These are phyloP conservation scores for Xylaria bambusicola DNA, from an alignment of 495 filamentous ascomycete genomes.

Conservation along the genomic window DNA sequence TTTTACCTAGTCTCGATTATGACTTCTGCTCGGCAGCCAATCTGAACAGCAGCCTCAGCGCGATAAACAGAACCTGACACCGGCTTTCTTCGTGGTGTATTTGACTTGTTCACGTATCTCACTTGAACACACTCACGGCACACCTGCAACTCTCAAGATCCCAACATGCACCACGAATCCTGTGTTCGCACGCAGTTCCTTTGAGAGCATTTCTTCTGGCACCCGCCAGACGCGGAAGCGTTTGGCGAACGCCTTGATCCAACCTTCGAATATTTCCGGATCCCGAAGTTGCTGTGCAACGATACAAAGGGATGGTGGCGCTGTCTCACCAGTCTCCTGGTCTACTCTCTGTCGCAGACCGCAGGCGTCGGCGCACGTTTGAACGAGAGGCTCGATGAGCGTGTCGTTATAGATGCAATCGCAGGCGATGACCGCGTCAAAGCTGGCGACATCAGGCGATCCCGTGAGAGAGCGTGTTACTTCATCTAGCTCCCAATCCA, in stretches of 20 bases:
- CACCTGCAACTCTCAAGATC: constrained; percentile 41
- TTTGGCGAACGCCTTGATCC: constrained; percentile 66
- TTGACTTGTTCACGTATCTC: constrained; percentile 19
- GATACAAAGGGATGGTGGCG: constrained; percentile 54
- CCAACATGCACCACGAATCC: constrained; percentile 72
- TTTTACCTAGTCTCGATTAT: too few relatives aligned
- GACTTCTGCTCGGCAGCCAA: too few relatives aligned
- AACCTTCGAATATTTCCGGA: constrained; percentile 80
- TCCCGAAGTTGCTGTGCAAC: constrained; percentile 85
- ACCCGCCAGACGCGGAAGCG: constrained; percentile 76
- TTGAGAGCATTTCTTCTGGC: constrained; percentile 55
- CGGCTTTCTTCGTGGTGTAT: constrained; percentile 5
- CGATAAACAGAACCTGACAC: not conserved
- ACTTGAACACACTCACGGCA: not conserved
- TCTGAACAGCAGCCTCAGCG: too few relatives aligned
- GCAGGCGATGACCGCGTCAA: constrained; percentile 74
- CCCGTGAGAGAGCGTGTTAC: constrained; percentile 43
- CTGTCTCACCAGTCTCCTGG: constrained; percentile 8
- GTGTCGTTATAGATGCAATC: constrained; percentile 91
- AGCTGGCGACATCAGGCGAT: constrained; percentile 30
- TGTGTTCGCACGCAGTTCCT: constrained; percentile 57
- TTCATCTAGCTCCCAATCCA: constrained; percentile 72
- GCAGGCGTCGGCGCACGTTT: constrained; percentile 80
- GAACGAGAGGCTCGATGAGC: constrained; percentile 78
- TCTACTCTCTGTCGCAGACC: constrained; percentile 45